Conservation (phyloP, 768 basidiomycete genomes). For the Ephemerocybe angulata region DNA sequence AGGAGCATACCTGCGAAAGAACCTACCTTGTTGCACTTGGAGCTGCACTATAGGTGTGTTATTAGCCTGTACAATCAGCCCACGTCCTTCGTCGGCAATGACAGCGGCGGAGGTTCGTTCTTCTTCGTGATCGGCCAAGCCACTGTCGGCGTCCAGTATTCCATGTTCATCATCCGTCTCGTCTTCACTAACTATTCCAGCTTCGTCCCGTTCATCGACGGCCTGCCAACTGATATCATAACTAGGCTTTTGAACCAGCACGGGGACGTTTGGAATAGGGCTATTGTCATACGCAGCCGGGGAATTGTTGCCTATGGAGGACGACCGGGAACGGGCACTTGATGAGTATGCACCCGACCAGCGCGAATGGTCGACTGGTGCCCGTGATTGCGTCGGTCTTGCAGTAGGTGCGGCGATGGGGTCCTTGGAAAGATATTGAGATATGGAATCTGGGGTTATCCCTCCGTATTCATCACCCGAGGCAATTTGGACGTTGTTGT, state of each 20-base stretch:
- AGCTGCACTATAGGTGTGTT: conserved; percentile 58
- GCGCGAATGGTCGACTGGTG: conserved; percentile 58
- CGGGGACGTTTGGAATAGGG: conserved; percentile 27
- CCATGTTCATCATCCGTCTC: conserved; percentile 48
- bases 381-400: conserved; percentile 40
- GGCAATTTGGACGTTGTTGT: conserved; percentile 61
- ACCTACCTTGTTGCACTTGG: conserved; percentile 70
- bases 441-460: conserved; percentile 63
- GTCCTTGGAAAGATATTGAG: conserved; percentile 57
- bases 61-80: conserved; percentile 75
- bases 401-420: conserved; percentile 40
- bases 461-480: conserved; percentile 63
- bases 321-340: conserved; percentile 65
- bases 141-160: conserved; percentile 26
- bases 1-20: conserved; percentile 5
- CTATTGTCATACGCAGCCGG: conserved; percentile 34
- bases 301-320: conserved; percentile 52
- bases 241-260: conserved; percentile 61
- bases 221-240: conserved; percentile 75
- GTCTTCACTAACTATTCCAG: conserved; percentile 50
- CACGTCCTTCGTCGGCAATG: conserved; percentile 79
- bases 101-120: conserved; percentile 75
- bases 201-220: conserved; percentile 69
- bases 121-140: conserved; percentile 34
- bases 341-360: conserved; percentile 74